Percentiles rank a stretch among this genome's conserved stretches.
Conservation (phyloP, 371 early-diverging fungal species). For the Haplosporangium sp. region DNA sequence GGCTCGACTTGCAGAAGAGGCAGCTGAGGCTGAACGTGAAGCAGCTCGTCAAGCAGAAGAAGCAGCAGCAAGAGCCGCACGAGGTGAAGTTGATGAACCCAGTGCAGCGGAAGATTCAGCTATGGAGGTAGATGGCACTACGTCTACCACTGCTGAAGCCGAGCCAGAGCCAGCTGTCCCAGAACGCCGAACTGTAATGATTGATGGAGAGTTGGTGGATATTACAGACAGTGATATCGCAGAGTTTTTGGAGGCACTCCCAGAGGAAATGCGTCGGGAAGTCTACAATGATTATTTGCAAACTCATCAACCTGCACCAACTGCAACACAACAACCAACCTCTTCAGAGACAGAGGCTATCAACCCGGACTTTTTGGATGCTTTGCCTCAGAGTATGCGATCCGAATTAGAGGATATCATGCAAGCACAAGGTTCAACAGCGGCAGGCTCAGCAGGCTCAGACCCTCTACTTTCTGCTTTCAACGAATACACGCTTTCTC, state of each 20-base stretch:
- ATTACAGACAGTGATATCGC: slow-evolving; percentile 95
- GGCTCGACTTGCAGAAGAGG: slow-evolving; percentile 43
- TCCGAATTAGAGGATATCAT: slow-evolving; percentile 77
- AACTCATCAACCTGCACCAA: slow-evolving; percentile 59
- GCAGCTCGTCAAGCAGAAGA: slow-evolving; percentile 28
- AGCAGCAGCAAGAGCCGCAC: slow-evolving; percentile 40
- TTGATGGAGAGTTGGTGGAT: slow-evolving; percentile 85
- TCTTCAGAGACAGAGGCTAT: slow-evolving; percentile 54
- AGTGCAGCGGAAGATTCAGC: slow-evolving; percentile 52
- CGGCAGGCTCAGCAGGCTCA: slow-evolving; percentile 16
- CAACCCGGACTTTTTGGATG: slow-evolving; percentile 82
- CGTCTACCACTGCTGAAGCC: slow-evolving; percentile 19
- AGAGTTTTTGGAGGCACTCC: slow-evolving; percentile 94
- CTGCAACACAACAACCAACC: slow-evolving; percentile 21
- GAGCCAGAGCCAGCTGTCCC: slow-evolving; percentile 55
- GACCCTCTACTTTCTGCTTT: slow-evolving; percentile 15
- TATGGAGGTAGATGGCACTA: slow-evolving; percentile 58
- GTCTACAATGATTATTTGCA: slow-evolving; percentile 86
- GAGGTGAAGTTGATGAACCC: slow-evolving; percentile 52
- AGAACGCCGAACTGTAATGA: slow-evolving; percentile 59
- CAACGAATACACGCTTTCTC: slow-evolving; percentile 24
- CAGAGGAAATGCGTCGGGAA: slow-evolving; percentile 94
- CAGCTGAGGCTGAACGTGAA: slow-evolving; percentile 31
- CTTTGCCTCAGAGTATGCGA: slow-evolving; percentile 84
- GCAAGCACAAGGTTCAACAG: slow-evolving; percentile 63